Conservation (phyloP, 805 yeast genomes). For the Peterozyma toletana region DNA sequence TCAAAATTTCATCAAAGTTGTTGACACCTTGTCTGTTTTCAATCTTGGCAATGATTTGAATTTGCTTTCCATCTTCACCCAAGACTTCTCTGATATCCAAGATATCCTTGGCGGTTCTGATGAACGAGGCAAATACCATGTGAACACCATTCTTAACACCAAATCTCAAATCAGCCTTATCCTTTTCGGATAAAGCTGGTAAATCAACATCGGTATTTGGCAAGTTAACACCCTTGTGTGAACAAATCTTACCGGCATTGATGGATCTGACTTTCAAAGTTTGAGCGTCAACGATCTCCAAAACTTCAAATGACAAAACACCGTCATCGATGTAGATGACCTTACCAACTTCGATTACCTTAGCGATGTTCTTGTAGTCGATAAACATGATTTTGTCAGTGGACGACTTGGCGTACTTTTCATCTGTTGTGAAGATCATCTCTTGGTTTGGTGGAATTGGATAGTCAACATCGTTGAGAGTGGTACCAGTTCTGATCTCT, state of each 20-base stretch:
- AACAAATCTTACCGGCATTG: conserved; percentile 92
- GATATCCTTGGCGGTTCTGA: conserved; percentile 91
- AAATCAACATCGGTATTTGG: conserved; percentile 99
- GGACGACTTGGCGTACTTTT: conserved; percentile 59
- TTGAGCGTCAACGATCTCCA: conserved; percentile 70
- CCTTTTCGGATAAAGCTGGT: conserved; percentile 97
- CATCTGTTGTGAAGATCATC: conserved; percentile 92
- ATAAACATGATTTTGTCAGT: conserved; percentile 80
- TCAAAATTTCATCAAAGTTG: conserved; percentile 95
- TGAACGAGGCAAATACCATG: conserved; percentile 98
- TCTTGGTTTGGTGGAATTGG: conserved; percentile 82
- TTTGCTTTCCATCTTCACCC: conserved; percentile 94
- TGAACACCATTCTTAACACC: conserved; percentile 98
- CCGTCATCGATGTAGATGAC: conserved; percentile 96
- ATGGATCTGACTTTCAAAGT: conserved; percentile 83
- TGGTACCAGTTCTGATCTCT: conserved; percentile 98
- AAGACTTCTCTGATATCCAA: conserved; percentile 84
- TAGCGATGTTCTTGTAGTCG: conserved; percentile 95
- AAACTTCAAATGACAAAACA: conserved; percentile 89
- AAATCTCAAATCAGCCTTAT: conserved; percentile 81
- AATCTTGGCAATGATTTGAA: conserved; percentile 95
- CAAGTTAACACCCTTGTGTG: conserved; percentile 98
- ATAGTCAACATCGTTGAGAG: conserved; percentile 70
- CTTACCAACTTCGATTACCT: conserved; percentile 82
- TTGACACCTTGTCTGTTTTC: conserved; percentile 99